These are phyloP conservation scores for Cercospora beticola DNA, from an alignment of 2,329 filamentous ascomycete species.

Conservation along the genomic window DNA sequence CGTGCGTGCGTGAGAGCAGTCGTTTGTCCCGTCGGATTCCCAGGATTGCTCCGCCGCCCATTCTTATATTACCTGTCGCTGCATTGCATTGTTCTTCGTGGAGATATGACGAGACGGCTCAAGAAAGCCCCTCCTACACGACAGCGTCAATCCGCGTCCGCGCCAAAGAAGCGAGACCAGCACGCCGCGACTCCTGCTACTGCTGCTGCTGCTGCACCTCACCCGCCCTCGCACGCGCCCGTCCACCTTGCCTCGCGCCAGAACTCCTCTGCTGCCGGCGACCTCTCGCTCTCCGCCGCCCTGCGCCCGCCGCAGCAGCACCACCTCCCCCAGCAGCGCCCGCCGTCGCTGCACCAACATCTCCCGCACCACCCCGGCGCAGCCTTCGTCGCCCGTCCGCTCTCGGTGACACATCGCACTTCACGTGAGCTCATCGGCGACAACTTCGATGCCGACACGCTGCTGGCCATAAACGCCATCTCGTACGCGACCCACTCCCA, in stretches of 20 bases:
- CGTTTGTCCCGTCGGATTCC: slow-evolving; percentile 5
- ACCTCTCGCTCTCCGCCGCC: neutral
- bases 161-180: slow-evolving; percentile 5
- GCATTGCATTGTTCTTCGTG: slow-evolving; percentile 8
- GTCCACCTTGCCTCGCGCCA: neutral
- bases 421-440: slow-evolving; percentile 41
- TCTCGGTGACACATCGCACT: slow-evolving; percentile 37
- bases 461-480: slow-evolving; percentile 40
- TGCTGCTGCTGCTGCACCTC: neutral
- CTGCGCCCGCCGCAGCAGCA: neutral
- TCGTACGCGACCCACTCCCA: slow-evolving; percentile 28
- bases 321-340: neutral
- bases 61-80: neutral
- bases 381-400: slow-evolving; percentile 19
- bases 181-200: neutral
- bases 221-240: neutral
- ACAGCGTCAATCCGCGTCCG: neutral
- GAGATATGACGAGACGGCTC: slow-evolving; percentile 1
- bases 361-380: neutral
- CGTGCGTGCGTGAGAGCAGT: neutral
- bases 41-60: slow-evolving; percentile 6
- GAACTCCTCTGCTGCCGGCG: neutral
- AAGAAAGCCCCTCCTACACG: neutral
- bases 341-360: slow-evolving; percentile 5
- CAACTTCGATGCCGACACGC: slow-evolving; percentile 43